Conservation (phyloP, 192 early-diverging fungal genomes). For the Backusella parvicylindrica region DNA sequence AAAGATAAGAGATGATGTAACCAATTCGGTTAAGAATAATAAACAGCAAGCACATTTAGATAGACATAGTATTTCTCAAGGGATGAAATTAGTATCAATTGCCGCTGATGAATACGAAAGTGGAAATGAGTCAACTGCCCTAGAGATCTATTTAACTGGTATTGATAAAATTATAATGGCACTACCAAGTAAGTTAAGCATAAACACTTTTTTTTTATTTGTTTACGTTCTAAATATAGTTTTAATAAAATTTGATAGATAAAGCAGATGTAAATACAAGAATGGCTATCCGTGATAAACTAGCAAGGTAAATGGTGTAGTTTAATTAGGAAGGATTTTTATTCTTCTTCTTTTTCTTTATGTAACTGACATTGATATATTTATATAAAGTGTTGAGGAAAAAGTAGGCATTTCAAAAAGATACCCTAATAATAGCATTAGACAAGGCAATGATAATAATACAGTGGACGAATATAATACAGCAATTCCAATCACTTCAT, state of each 20-base stretch:
- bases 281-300: conserved; percentile 19
- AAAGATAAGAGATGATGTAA: background rate
- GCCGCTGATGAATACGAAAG: conserved; percentile 29
- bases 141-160: conserved; percentile 30
- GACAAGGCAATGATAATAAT: background rate
- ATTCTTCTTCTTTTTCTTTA: background rate
- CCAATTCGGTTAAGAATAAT: background rate
- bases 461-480: background rate
- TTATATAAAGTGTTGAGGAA: conserved; percentile 16
- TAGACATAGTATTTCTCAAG: conserved; percentile 21
- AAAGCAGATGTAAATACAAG: conserved; percentile 19
- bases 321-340: background rate
- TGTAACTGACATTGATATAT: background rate
- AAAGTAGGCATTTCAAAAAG: conserved; percentile 18
- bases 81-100: conserved; percentile 18
- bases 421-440: background rate
- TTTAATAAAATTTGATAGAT: background rate
- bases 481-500: conserved; percentile 35
- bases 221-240: background rate
- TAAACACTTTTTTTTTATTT: background rate
- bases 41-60: conserved; percentile 6
- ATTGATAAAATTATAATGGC: conserved; percentile 32
- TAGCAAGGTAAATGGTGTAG: conserved; percentile 7
- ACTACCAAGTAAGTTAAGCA: conserved; percentile 17
- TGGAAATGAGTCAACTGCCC: conserved; percentile 22